A percentile compares a stretch with the other conserved stretches of the same genome.
These are phyloP conservation scores for Magnusiomyces tetraspermus DNA, from an alignment of 1,139 yeast species.

Conservation along the genomic window DNA sequence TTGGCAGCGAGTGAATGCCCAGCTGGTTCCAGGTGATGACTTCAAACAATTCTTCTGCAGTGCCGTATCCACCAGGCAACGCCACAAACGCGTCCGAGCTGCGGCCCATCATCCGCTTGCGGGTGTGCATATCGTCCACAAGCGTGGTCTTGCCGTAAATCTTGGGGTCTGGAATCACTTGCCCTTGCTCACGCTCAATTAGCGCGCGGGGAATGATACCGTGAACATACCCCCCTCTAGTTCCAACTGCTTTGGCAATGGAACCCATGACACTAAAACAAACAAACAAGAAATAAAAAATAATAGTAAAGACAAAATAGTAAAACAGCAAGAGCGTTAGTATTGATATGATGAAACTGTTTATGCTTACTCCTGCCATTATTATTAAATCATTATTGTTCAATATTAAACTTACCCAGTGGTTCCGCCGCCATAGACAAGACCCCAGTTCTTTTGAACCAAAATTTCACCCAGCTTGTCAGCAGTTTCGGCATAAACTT, in stretches of 20 bases:
- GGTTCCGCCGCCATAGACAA: constrained; percentile 89
- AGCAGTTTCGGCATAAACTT: constrained; percentile 47
- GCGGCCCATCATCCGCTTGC: constrained; percentile 78
- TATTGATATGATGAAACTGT: no score
- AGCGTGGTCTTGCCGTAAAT: constrained; percentile 72
- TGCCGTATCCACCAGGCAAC: constrained; percentile 88
- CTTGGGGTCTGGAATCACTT: constrained; percentile 48
- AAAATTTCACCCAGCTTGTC: constrained; percentile 48
- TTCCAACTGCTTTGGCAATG: constrained; percentile 63
- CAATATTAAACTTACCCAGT: constrained; percentile 31
- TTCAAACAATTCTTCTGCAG: constrained; percentile 83
- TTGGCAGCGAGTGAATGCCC: constrained; percentile 75
- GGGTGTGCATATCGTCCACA: constrained; percentile 83
- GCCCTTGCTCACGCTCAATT: constrained; percentile 59
- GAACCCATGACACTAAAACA: constrained; percentile 65
- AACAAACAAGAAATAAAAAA: no score
- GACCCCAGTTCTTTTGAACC: constrained; percentile 56
- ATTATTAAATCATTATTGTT: no score
- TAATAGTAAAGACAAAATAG: no score
- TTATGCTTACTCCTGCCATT: no score
- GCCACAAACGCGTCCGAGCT: constrained; percentile 85
- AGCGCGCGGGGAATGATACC: constrained; percentile 83
- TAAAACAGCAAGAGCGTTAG: no score
- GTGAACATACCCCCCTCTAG: constrained; percentile 64
- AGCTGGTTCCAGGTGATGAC: constrained; percentile 86